phyloP scores from a whole-genome alignment of 1,139 yeast species.

The Blastobotrys serpentis region DNA sequence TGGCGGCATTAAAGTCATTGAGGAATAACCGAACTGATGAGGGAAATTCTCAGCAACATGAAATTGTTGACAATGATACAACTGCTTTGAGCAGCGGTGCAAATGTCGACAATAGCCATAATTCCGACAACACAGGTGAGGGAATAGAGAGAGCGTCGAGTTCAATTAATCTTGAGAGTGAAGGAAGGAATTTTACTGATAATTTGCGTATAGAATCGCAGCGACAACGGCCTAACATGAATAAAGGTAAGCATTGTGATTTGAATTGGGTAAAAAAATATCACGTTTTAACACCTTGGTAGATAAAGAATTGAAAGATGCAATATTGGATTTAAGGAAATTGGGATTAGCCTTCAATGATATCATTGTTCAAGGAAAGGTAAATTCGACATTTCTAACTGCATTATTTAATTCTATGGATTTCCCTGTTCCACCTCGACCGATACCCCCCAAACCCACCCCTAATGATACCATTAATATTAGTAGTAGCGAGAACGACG shows the following conservation, averaged over 20 bases:
- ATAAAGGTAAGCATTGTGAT: conserved; percentile 1
- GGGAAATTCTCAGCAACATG: background rate
- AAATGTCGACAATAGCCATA: background rate
- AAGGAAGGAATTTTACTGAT: background rate
- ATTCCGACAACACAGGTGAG: background rate
- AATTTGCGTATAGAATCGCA: background rate
- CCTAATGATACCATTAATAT: background rate
- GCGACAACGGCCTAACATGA: background rate
- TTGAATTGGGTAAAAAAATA: no score
- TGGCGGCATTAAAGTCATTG: conserved; percentile 23
- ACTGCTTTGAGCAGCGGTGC: background rate
- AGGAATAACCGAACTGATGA: conserved; percentile 1
- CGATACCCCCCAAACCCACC: conserved; percentile 1
- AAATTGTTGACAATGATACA: background rate
- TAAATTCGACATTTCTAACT: conserved; percentile 23
- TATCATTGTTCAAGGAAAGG: conserved; percentile 27
- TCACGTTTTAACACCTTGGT: background rate
- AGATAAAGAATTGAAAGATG: conserved; percentile 21
- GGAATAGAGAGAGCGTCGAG: background rate
- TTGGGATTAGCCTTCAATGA: conserved; percentile 35
- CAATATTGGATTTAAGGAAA: conserved; percentile 29
- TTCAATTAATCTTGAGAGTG: background rate
- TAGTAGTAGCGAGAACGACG: background rate
- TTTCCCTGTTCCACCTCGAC: conserved; percentile 15
- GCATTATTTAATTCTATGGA: conserved; percentile 25